phyloP scores from a whole-genome alignment of 345 rosid genomes.

The Pseudoturritis turrita region DNA sequence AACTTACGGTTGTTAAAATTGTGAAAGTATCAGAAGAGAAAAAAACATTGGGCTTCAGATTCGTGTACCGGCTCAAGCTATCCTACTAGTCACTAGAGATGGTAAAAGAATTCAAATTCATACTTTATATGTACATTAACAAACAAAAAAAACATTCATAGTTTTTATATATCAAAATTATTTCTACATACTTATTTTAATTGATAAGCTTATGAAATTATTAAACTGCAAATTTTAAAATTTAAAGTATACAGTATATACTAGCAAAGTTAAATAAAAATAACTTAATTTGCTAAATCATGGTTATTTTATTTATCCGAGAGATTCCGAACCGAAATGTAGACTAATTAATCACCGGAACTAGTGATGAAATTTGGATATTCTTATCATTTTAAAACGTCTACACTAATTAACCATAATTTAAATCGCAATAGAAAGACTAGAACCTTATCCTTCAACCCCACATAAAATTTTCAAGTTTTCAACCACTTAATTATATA shows the following conservation, averaged over 20 bases:
- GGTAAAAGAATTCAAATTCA: not conserved
- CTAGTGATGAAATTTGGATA: too few relatives aligned
- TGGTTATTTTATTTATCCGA: too few relatives aligned
- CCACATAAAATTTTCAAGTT: too few relatives aligned
- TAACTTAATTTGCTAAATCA: not conserved
- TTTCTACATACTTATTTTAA: not conserved
- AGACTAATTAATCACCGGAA: too few relatives aligned
- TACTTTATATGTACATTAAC: not conserved
- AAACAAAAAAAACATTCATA: not conserved
- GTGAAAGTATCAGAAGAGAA: not conserved
- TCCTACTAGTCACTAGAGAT: not conserved
- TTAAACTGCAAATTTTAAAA: not conserved
- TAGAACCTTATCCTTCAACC: too few relatives aligned
- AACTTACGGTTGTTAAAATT: not conserved
- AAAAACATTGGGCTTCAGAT: not conserved
- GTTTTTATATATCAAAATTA: not conserved
- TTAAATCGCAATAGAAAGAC: too few relatives aligned
- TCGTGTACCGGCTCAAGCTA: not conserved
- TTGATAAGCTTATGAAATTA: not conserved
- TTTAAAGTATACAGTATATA: not conserved
- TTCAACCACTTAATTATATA: too few relatives aligned
- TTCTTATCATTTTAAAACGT: too few relatives aligned
- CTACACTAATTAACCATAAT: too few relatives aligned
- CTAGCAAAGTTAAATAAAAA: not conserved
- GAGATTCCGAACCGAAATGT: too few relatives aligned